These are phyloP conservation scores for Candida sp. DNA, from an alignment of 1,139 yeast genomes.

Conservation along the genomic window DNA sequence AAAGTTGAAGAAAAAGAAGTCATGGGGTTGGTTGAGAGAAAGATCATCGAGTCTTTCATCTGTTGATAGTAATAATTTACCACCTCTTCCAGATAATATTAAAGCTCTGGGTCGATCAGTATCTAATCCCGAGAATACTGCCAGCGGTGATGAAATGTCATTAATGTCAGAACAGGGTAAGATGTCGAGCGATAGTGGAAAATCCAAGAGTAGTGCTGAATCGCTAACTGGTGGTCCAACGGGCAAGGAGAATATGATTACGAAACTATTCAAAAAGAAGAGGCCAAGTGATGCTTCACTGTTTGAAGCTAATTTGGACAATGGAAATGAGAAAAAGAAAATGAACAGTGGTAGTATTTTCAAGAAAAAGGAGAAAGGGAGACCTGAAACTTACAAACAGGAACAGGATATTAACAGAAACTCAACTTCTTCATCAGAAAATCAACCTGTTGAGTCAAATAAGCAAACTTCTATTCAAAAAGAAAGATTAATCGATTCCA, in stretches of 20 bases:
- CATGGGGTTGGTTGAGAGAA: conserved; percentile 42
- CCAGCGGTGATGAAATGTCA: background rate
- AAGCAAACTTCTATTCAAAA: background rate
- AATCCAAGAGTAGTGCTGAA: background rate
- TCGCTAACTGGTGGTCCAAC: conserved; percentile 3
- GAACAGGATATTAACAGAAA: background rate
- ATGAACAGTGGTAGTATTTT: conserved; percentile 15
- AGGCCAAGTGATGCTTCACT: conserved; percentile 10
- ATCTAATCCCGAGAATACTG: conserved; percentile 27
- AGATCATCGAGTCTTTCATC: conserved; percentile 30
- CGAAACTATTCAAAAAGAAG: conserved; percentile 44
- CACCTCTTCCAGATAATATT: conserved; percentile 16
- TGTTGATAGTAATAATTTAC: conserved; percentile 16
- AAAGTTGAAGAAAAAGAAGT: conserved; percentile 31
- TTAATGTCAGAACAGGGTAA: background rate
- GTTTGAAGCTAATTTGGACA: conserved; percentile 13
- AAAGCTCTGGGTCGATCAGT: conserved; percentile 26
- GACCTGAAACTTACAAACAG: conserved; percentile 1
- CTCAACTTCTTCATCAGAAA: background rate
- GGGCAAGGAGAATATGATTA: conserved; percentile 40
- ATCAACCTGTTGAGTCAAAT: conserved; percentile 2
- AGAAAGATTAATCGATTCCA: background rate
- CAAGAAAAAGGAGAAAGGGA: conserved; percentile 18
- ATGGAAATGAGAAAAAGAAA: conserved; percentile 25
- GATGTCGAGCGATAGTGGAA: background rate